Conservation (phyloP, 2,329 filamentous ascomycete species). For the Pseudogymnoascus sp. region DNA sequence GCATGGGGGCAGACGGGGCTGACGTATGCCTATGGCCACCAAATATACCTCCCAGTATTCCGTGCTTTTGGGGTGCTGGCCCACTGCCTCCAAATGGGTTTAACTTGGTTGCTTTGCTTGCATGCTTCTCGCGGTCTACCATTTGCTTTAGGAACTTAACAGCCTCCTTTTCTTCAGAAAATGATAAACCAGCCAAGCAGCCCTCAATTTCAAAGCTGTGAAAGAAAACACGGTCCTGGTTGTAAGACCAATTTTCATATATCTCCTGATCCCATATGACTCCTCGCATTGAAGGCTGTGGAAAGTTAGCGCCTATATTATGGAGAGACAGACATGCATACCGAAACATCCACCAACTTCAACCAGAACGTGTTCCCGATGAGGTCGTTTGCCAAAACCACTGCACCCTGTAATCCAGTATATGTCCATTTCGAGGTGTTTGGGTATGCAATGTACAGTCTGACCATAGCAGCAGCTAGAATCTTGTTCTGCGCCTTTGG, state of each 20-base stretch:
- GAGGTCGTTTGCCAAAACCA: constrained; percentile 84
- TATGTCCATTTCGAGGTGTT: constrained; percentile 83
- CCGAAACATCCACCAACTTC: constrained; percentile 94
- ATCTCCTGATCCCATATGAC: constrained; percentile 98
- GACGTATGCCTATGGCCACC: constrained; percentile 50
- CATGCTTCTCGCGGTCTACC: constrained; percentile 91
- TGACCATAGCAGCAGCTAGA: constrained; percentile 85
- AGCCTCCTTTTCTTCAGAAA: constrained; percentile 94
- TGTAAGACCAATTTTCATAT: constrained; percentile 89
- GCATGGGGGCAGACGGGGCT: constrained; percentile 30
- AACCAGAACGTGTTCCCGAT: constrained; percentile 96
- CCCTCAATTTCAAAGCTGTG: constrained; percentile 95
- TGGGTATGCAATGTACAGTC: constrained; percentile 88
- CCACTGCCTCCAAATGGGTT: constrained; percentile 58
- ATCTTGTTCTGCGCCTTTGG: constrained; percentile 97
- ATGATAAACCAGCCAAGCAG: constrained; percentile 82
- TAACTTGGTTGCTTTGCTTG: constrained; percentile 73
- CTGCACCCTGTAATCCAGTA: constrained; percentile 85
- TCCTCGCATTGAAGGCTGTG: constrained; percentile 64
- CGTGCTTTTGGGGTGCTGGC: constrained; percentile 32
- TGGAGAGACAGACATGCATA: constrained; percentile 37
- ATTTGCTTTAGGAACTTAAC: constrained; percentile 97
- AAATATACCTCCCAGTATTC: constrained; percentile 53
- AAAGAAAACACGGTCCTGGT: constrained; percentile 95
- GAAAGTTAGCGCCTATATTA: constrained; percentile 14